A percentile compares a stretch with the other conserved stretches of the same genome.
Evolutionary conservation across 2,329 filamentous ascomycete species (phyloP).

Genomic region (Penicillium palitans): DNA sequence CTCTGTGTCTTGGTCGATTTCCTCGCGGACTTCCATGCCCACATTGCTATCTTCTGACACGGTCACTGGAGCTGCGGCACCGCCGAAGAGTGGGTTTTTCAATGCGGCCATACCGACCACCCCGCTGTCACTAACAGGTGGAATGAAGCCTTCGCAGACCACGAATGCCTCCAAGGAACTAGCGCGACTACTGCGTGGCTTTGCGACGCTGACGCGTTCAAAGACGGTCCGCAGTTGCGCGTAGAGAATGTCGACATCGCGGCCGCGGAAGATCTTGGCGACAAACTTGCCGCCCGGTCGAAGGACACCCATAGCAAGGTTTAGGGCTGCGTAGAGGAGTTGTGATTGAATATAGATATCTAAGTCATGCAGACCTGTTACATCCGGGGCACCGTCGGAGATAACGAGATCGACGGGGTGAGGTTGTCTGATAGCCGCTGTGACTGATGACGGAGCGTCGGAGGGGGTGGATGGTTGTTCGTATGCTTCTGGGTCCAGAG

Average conservation of each 20-base stretch:
- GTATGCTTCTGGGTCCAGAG: slow-evolving; percentile 73
- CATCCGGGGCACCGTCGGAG: slow-evolving; percentile 92
- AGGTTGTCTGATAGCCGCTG: slow-evolving; percentile 55
- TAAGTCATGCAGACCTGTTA: slow-evolving; percentile 93
- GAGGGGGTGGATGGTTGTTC: slow-evolving; percentile 37
- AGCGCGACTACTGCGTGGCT: slow-evolving; percentile 89
- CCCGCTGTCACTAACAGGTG: slow-evolving; percentile 53
- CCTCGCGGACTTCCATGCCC: slow-evolving; percentile 37
- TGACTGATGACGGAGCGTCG: slow-evolving; percentile 13
- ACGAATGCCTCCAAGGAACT: slow-evolving; percentile 97
- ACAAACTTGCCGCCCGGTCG: slow-evolving; percentile 94
- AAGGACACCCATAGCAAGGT: slow-evolving; percentile 88
- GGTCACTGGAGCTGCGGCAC: slow-evolving; percentile 33
- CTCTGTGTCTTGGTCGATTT: slow-evolving; percentile 45
- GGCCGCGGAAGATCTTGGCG: slow-evolving; percentile 93
- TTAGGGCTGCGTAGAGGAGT: slow-evolving; percentile 88
- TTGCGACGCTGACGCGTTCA: slow-evolving; percentile 81
- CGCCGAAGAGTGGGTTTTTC: slow-evolving; percentile 43
- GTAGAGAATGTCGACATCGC: slow-evolving; percentile 93
- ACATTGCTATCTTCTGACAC: slow-evolving; percentile 35
- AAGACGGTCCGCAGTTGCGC: slow-evolving; percentile 94
- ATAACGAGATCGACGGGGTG: slow-evolving; percentile 90
- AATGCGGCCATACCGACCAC: slow-evolving; percentile 45
- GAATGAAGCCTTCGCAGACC: slow-evolving; percentile 90
- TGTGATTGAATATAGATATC: slow-evolving; percentile 98